Conservation (phyloP, 1,139 yeast genomes). For the Arxiozyma slooffiae region DNA sequence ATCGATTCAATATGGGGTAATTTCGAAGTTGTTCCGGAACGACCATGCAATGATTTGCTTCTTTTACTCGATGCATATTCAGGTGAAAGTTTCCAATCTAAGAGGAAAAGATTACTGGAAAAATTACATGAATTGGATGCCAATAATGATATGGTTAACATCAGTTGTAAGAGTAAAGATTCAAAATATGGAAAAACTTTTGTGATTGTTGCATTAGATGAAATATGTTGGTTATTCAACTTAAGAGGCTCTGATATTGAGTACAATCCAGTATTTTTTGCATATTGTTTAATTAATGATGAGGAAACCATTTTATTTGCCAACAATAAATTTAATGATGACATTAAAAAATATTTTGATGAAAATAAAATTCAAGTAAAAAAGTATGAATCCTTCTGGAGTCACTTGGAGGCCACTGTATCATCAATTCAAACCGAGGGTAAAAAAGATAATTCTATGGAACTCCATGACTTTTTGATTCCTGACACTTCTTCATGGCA, state of each 20-base stretch:
- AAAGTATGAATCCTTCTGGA: constrained; percentile 51
- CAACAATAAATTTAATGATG: constrained; percentile 34
- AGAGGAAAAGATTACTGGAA: constrained; percentile 29
- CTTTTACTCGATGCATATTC: constrained; percentile 38
- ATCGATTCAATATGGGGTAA: constrained; percentile 67
- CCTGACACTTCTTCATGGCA: constrained; percentile 78
- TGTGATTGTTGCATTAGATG: constrained; percentile 71
- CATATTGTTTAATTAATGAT: constrained; percentile 57
- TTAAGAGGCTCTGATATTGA: constrained; percentile 79
- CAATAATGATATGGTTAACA: background rate
- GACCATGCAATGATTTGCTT: constrained; percentile 38
- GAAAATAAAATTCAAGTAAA: constrained; percentile 38
- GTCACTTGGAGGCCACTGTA: constrained; percentile 32
- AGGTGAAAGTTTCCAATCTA: constrained; percentile 41
- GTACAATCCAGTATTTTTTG: constrained; percentile 84
- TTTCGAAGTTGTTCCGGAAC: constrained; percentile 41
- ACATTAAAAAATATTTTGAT: constrained; percentile 27
- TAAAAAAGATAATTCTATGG: background rate
- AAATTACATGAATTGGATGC: constrained; percentile 34
- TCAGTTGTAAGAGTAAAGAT: constrained; percentile 5
- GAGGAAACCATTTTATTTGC: constrained; percentile 49
- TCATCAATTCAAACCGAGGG: constrained; percentile 1
- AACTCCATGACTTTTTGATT: constrained; percentile 39
- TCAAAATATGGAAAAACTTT: constrained; percentile 30
- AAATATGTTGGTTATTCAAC: constrained; percentile 86